phyloP scores from a whole-genome alignment of 176 grass and related monocot genomes.

The Aegilops speltoides region DNA sequence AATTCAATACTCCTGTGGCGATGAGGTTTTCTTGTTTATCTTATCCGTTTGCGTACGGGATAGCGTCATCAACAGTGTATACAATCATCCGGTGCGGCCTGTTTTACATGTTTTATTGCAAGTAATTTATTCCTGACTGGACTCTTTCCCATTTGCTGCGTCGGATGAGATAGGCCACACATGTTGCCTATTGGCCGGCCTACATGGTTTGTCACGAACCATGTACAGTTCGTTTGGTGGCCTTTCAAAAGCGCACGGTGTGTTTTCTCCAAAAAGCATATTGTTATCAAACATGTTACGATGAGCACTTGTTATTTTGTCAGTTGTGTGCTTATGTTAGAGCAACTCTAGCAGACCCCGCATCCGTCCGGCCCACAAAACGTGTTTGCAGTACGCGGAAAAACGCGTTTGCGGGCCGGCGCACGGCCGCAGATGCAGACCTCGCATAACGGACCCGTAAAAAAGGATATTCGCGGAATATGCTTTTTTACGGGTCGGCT shows the following conservation, averaged over 20 bases:
- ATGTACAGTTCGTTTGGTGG: neutral
- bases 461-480: no score
- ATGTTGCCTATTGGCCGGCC: neutral
- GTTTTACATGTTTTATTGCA: neutral
- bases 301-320: neutral
- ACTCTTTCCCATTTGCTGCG: neutral
- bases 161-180: neutral
- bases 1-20: neutral
- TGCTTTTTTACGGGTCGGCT: no score
- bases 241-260: neutral
- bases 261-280: neutral
- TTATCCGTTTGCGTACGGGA: constrained; percentile 11
- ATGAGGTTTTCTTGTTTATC: neutral
- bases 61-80: constrained; percentile 6
- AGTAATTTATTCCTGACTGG: neutral
- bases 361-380: no score
- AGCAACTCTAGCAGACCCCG: no score
- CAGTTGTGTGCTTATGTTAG: no score
- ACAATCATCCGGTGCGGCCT: neutral
- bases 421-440: no score
- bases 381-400: no score
- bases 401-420: no score
- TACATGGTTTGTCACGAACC: no score
- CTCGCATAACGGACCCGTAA: no score
- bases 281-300: neutral